Conservation (phyloP, 2,329 filamentous ascomycete genomes). For the Boeremia exigua region DNA sequence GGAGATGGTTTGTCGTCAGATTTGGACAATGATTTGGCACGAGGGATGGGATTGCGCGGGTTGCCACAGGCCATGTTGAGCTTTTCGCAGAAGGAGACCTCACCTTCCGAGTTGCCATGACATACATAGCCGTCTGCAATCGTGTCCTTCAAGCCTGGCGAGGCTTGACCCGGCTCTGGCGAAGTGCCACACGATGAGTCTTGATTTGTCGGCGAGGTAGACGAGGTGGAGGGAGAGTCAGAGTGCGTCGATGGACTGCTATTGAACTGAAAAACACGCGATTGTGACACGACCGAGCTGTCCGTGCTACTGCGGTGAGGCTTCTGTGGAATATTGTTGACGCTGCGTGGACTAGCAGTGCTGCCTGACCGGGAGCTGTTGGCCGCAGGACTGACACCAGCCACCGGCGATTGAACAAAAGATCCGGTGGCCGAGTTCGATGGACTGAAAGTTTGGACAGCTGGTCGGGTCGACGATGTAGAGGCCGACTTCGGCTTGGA, state of each 20-base stretch:
- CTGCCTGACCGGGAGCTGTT: slow-evolving; percentile 44
- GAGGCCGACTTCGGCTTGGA: slow-evolving; percentile 39
- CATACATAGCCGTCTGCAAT: slow-evolving; percentile 53
- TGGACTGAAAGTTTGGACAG: slow-evolving; percentile 47
- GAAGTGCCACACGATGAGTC: slow-evolving; percentile 75
- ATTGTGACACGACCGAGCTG: slow-evolving; percentile 49
- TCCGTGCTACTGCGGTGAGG: slow-evolving; percentile 46
- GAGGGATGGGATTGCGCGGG: slow-evolving; percentile 59
- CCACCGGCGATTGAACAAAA: slow-evolving; percentile 36
- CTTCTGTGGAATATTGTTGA: slow-evolving; percentile 25
- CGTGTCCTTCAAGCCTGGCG: slow-evolving; percentile 72
- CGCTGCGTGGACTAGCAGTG: slow-evolving; percentile 33
- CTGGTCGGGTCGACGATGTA: slow-evolving; percentile 37
- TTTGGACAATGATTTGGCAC: slow-evolving; percentile 50
- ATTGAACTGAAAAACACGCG: slow-evolving; percentile 60
- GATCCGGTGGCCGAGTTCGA: slow-evolving; percentile 35
- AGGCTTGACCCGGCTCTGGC: slow-evolving; percentile 76
- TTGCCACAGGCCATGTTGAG: slow-evolving; percentile 63
- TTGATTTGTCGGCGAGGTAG: slow-evolving; percentile 56
- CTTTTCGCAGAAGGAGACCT: slow-evolving; percentile 62
- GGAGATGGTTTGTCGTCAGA: slow-evolving; percentile 50
- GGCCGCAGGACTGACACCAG: slow-evolving; percentile 38
- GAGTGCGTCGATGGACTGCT: slow-evolving; percentile 54
- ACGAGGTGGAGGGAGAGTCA: slow-evolving; percentile 59
- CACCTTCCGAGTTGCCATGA: slow-evolving; percentile 57